Evolutionary conservation across 495 filamentous ascomycete species (phyloP).

Genomic region (Hamigera avellanea): DNA sequence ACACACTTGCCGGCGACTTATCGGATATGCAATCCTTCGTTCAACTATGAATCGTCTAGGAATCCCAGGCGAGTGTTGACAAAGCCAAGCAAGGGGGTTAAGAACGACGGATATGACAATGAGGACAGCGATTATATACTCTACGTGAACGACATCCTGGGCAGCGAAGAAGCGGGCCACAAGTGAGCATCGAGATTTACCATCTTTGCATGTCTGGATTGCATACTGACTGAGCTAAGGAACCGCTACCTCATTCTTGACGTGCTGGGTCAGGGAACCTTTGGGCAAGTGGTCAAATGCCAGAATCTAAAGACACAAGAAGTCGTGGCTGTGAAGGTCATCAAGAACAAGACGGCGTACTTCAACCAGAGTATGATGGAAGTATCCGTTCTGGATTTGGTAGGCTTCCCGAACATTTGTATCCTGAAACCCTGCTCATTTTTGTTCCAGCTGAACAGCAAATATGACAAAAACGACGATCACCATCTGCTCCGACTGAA

Average conservation of each 20-base stretch:
- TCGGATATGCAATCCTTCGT: conserved; percentile 93
- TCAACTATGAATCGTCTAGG: conserved; percentile 98
- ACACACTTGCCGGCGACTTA: conserved; percentile 90
- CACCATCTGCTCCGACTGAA: conserved; percentile 93
- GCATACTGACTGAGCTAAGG: conserved; percentile 30
- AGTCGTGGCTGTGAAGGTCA: conserved; percentile 97
- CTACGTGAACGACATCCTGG: conserved; percentile 97
- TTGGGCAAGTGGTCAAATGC: conserved; percentile 99
- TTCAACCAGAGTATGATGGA: conserved; percentile 99
- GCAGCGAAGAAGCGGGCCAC: conserved; percentile 93
- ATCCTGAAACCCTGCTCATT: conserved; percentile 12
- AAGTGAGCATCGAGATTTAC: conserved; percentile 47
- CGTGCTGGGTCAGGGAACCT: conserved; percentile 95
- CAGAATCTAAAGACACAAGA: conserved; percentile 97
- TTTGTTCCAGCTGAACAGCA: conserved; percentile 74
- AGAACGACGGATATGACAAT: conserved; percentile 99
- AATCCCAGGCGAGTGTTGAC: conserved; percentile 94
- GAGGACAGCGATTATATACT: conserved; percentile 99
- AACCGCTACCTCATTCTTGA: conserved; percentile 98
- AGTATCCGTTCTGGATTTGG: conserved; percentile 93
- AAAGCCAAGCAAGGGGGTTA: conserved; percentile 97
- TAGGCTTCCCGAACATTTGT: conserved; percentile 36
- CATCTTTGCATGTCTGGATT: background rate
- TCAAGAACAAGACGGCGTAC: conserved; percentile 98
- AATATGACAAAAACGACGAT: conserved; percentile 98